Base-by-base conservation (phyloP, 73 alveolate species). In the Loxodes magnus region DNA sequence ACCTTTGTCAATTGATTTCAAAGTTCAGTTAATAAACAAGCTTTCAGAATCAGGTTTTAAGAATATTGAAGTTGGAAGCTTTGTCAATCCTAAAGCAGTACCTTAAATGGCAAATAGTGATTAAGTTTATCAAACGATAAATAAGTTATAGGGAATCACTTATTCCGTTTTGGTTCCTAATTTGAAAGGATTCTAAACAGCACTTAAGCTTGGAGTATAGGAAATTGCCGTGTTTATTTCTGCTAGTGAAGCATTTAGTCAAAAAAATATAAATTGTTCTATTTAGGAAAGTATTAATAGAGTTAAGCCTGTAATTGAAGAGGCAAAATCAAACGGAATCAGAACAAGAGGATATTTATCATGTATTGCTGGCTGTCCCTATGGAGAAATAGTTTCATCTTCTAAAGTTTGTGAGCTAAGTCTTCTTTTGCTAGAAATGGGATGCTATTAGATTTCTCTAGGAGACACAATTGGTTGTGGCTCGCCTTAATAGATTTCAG, bases 391-490 rank as follows among this genome's bases (percentile, higher is more conserved):
- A 17, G 58, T 87, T n/a, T 76, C 61, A 35, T 91, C 93, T n/a
- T 33, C 17, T 31, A 43, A 17, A 24, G 95, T 82, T 2, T 42
- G 53, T 2, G 30, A 27, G 34, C 93, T 83, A 4, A 60, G 88
- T 17, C 16, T 55, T 16, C 43, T 34, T 27, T 69, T 87, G 39
- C 38, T 38, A 15, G 95, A 87, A 20, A 35, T 24, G 35, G 96
- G 96, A 10, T 87, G 97, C 66, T 87, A 87, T 64, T 94, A 87
- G 57, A 71, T 87, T 38, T 82, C 95, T 9, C 59, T 87, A n/a
- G 97, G 97, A 1, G 97, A 87, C 54, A 87, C 97, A 7, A 77
- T 87, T 26, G 97, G 97, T 4, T 48, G 67, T 42, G 97, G 97
- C n/a, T 82, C 94, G 4, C 77, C 93, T 2, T 91, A 74, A 48